Evolutionary conservation across 1,284 basidiomycete species (phyloP), one percentile per base, ranked within the genome.

Genomic region (Puccinia triticina): DNA sequence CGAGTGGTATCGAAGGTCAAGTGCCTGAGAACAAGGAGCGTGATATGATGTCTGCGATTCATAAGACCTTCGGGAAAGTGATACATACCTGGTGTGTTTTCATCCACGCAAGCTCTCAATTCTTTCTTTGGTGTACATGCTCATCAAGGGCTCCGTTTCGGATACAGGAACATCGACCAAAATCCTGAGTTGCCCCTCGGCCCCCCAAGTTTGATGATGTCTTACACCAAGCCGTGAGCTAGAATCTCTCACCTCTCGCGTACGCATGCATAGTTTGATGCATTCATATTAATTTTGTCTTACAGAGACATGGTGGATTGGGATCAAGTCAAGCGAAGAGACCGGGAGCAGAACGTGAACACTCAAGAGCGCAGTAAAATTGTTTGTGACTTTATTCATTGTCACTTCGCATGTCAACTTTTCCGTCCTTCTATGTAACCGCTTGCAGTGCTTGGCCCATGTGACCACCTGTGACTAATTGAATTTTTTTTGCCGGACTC

Each of bases 181-280:
- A 73, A 84, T 69, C 79, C 79, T 0, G 76, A 83, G 29, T 69
- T 84, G 18, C 84, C 84, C 0, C 79, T 84, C n/a, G 84, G 84
- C 43, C 82, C 84, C 11, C 84, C 84, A 21, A 77, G 76, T 34
- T 71, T 84, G 66, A 84, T 84, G 84, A 82, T 84, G 83, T 84
- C 64, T 71, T 82, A 66, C 34, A 64, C 76, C 16, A 69, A 69
- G 14, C 66, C 55, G 69, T 76, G 16, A 66, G 73, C 37, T 21
- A 29, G 29, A 59, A 23, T 23, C 16, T 76, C n/a, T n/a, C n/a
- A n/a, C n/a, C n/a, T n/a, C n/a, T n/a, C n/a, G n/a, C n/a, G n/a
- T n/a, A n/a, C n/a, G n/a, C n/a, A n/a, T n/a, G n/a, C n/a, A n/a
- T n/a, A 37, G 37, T 75, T 1, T 37, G 21, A 57, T 32, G 0